Evolutionary conservation across 176 grass and related monocot genomes (phyloP).

Genomic region (Calamus simplicifolius): DNA sequence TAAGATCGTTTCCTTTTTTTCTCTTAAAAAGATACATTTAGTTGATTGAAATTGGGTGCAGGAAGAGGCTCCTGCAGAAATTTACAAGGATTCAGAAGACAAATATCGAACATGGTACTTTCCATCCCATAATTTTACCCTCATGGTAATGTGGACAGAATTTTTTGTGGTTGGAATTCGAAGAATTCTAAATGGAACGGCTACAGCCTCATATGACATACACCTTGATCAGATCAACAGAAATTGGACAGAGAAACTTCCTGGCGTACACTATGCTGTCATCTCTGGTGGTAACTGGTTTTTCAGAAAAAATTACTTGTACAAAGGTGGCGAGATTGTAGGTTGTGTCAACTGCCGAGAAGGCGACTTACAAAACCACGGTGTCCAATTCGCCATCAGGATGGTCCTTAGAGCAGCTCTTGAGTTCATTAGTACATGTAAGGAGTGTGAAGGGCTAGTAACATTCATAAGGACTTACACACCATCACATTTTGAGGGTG

Average conservation of each 20-base stretch:
- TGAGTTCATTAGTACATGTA: conserved; percentile 23
- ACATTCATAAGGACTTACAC: conserved; percentile 47
- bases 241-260: conserved; percentile 33
- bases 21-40: no score
- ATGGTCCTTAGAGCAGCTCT: conserved; percentile 31
- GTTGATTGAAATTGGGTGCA: conserved; percentile 1
- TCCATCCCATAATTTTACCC: conserved; percentile 54
- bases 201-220: conserved; percentile 37
- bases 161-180: conserved; percentile 33
- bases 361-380: conserved; percentile 8
- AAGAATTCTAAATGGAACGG: conserved; percentile 22
- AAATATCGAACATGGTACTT: conserved; percentile 47
- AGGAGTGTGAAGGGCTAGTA: conserved; percentile 22
- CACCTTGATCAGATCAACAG: conserved; percentile 53
- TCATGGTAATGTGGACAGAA: conserved; percentile 58
- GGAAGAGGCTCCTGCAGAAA: conserved; percentile 35
- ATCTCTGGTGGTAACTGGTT: conserved; percentile 71
- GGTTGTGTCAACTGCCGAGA: conserved; percentile 41
- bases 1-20: no score
- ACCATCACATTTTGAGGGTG: conserved; percentile 56
- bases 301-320: conserved; percentile 42
- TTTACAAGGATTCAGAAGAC: conserved; percentile 27
- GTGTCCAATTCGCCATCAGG: conserved; percentile 25
- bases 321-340: conserved; percentile 24
- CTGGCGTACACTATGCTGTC: conserved; percentile 37